Evolutionary conservation across 805 yeast species (phyloP).

Genomic region (Yamadazyma laniorum): DNA sequence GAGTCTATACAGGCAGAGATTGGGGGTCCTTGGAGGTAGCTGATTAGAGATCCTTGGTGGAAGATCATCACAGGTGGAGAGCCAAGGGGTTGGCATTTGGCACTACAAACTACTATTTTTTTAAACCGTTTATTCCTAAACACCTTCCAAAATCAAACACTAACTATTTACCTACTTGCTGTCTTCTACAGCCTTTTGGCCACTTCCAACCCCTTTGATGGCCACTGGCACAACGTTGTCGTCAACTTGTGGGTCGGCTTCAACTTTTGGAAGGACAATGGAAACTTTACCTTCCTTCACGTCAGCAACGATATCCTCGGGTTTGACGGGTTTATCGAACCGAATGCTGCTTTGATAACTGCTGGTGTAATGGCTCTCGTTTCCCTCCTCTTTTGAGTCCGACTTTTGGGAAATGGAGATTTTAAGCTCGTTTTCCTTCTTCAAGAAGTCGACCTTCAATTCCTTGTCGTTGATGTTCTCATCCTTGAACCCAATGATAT

Average conservation of each 20-base stretch:
- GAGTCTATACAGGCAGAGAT: no score
- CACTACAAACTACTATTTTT: no score
- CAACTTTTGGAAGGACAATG: slow-evolving; percentile 20
- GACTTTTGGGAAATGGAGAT: slow-evolving; percentile 14
- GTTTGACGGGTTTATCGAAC: slow-evolving; percentile 22
- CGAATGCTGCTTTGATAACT: slow-evolving; percentile 16
- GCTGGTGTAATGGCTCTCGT: slow-evolving; percentile 12
- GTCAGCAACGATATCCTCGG: slow-evolving; percentile 19
- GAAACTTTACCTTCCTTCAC: slow-evolving; percentile 17
- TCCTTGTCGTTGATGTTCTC: slow-evolving; percentile 17
- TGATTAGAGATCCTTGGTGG: no score
- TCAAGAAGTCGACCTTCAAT: slow-evolving; percentile 21
- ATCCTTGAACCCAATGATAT: slow-evolving; percentile 18
- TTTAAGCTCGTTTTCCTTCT: slow-evolving; percentile 20
- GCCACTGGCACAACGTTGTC: slow-evolving; percentile 8
- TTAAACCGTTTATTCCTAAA: no score
- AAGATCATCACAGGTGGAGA: no score
- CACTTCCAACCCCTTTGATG: slow-evolving; percentile 4
- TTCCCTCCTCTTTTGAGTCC: slow-evolving; percentile 10
- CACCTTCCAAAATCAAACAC: no score
- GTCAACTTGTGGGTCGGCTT: slow-evolving; percentile 3
- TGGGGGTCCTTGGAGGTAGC: no score
- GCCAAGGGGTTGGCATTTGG: no score
- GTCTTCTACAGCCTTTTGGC: not conserved
- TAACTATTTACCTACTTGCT: no score